Evolutionary conservation across 208 protist genomes (phyloP).

Genomic region (Trypanosoma melophagium): DNA sequence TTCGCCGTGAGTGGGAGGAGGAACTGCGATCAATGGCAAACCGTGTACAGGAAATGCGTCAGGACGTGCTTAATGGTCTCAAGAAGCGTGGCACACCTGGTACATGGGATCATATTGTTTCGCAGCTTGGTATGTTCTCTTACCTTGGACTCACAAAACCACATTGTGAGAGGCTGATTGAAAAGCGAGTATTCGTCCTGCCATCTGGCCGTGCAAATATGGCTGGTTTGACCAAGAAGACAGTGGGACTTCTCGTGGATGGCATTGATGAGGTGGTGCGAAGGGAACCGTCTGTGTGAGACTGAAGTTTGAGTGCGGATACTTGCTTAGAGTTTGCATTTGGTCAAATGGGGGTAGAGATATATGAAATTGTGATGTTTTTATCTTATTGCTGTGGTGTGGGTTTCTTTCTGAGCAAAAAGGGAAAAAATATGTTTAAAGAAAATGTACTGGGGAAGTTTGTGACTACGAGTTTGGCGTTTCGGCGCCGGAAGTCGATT

Average conservation of each 20-base stretch:
- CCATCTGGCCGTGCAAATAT: slow-evolving; percentile 79
- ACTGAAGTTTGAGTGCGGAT: too few species aligned
- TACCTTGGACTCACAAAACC: slow-evolving; percentile 92
- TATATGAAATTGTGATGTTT: too few species aligned
- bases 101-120: slow-evolving; percentile 93
- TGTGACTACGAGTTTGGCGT: too few species aligned
- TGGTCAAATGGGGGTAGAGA: too few species aligned
- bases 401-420: too few species aligned
- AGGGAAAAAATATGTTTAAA: too few species aligned
- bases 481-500: too few species aligned
- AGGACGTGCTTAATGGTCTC: slow-evolving; percentile 76
- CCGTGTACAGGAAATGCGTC: slow-evolving; percentile 85
- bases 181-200: slow-evolving; percentile 77
- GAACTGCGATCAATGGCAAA: slow-evolving; percentile 90
- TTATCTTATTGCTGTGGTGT: too few species aligned
- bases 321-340: too few species aligned
- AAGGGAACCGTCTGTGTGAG: too few species aligned
- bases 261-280: slow-evolving; percentile 73
- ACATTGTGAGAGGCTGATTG: slow-evolving; percentile 74
- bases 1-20: slow-evolving; percentile 87
- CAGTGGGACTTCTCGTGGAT: slow-evolving; percentile 52
- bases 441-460: too few species aligned
- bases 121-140: slow-evolving; percentile 99
- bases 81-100: slow-evolving; percentile 67
- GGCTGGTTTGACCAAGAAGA: slow-evolving; percentile 64